These are phyloP conservation scores for Taphrina communis DNA, from an alignment of 1,139 yeast genomes.

Conservation along the genomic window DNA sequence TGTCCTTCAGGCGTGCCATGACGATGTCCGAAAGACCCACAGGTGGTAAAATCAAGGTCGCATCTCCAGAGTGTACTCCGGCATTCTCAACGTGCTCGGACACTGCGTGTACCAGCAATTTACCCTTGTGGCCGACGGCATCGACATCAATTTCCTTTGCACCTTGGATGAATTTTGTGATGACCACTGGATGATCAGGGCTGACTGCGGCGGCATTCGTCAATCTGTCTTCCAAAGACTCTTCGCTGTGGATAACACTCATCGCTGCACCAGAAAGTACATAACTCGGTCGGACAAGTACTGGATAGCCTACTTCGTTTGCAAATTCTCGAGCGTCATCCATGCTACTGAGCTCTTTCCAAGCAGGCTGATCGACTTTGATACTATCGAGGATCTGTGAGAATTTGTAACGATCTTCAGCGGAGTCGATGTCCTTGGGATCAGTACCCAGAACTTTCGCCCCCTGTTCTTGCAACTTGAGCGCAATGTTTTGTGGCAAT, in stretches of 20 bases:
- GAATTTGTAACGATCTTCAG: slow-evolving; percentile 98
- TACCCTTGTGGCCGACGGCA: slow-evolving; percentile 90
- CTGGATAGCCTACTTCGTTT: slow-evolving; percentile 87
- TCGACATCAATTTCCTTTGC: slow-evolving; percentile 98
- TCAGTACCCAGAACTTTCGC: slow-evolving; percentile 91
- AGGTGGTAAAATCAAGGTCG: slow-evolving; percentile 92
- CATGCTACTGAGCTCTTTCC: slow-evolving; percentile 92
- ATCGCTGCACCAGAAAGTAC: slow-evolving; percentile 98
- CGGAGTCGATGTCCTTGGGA: slow-evolving; percentile 94
- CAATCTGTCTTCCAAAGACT: slow-evolving; percentile 79
- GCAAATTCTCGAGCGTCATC: slow-evolving; percentile 88
- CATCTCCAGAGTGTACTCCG: slow-evolving; percentile 99
- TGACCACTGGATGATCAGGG: slow-evolving; percentile 95
- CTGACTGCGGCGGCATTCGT: slow-evolving; percentile 90
- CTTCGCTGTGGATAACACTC: slow-evolving; percentile 82
- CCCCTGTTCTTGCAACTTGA: slow-evolving; percentile 77
- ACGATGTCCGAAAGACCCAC: slow-evolving; percentile 67
- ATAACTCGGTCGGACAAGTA: slow-evolving; percentile 94
- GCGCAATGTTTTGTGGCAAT: slow-evolving; percentile 94
- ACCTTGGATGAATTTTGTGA: slow-evolving; percentile 91
- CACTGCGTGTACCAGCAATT: slow-evolving; percentile 89
- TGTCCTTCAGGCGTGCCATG: slow-evolving; percentile 69
- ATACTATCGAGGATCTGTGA: slow-evolving; percentile 91
- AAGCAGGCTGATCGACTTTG: slow-evolving; percentile 92
- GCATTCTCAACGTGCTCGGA: slow-evolving; percentile 99